These are phyloP conservation scores for Parathielavia appendiculata DNA, from an alignment of 495 filamentous ascomycete species.

Conservation along the genomic window DNA sequence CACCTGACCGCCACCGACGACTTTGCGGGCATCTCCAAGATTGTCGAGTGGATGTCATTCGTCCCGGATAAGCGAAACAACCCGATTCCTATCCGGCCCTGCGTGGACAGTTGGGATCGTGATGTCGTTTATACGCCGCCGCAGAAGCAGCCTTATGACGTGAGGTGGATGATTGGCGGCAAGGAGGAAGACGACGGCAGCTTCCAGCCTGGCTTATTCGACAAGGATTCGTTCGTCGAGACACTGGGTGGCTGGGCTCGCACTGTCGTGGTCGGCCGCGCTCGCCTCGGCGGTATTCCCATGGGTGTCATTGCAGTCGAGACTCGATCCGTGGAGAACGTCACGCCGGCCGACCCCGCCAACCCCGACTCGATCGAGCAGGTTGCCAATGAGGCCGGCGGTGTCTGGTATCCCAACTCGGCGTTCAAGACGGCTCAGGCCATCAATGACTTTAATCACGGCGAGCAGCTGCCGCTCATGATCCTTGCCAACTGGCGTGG, in stretches of 20 bases:
- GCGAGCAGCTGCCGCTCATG: constrained; percentile 97
- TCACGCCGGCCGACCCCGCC: constrained; percentile 95
- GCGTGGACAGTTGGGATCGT: constrained; percentile 87
- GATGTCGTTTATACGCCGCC: constrained; percentile 82
- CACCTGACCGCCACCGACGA: constrained; percentile 98
- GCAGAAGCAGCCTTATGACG: constrained; percentile 84
- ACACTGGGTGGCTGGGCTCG: constrained; percentile 93
- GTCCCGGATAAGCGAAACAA: constrained; percentile 89
- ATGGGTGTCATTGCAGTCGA: constrained; percentile 98
- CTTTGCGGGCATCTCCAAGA: constrained; percentile 96
- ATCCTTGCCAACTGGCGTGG: constrained; percentile 99
- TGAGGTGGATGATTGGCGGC: constrained; percentile 85
- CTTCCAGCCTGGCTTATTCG: constrained; percentile 89
- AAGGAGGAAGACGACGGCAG: constrained; percentile 73
- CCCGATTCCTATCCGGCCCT: constrained; percentile 80
- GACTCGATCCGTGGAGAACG: constrained; percentile 90
- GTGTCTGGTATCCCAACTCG: constrained; percentile 99
- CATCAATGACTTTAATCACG: constrained; percentile 97
- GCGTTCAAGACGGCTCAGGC: constrained; percentile 99
- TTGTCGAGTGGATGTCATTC: constrained; percentile 95
- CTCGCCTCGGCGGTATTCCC: constrained; percentile 93
- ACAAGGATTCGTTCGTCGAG: constrained; percentile 94
- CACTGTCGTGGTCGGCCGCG: constrained; percentile 94
- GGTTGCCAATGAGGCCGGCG: constrained; percentile 87
- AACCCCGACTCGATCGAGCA: constrained; percentile 98